These are phyloP conservation scores for Neltuma alba DNA, from an alignment of 306 rosid genomes.

Conservation along the genomic window DNA sequence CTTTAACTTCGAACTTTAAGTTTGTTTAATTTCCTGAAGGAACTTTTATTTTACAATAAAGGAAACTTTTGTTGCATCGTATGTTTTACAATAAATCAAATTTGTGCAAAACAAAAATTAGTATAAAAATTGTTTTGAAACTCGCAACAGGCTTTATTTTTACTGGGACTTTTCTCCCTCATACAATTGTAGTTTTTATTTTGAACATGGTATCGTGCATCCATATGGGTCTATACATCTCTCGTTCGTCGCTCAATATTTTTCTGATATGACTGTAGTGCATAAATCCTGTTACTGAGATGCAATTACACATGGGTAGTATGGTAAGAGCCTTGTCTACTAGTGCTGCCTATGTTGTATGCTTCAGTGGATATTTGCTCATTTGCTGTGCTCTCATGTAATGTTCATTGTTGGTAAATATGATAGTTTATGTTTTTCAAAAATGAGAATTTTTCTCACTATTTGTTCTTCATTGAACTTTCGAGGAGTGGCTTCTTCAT, in stretches of 20 bases:
- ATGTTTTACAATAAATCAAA: not conserved
- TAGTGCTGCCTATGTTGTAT: not conserved
- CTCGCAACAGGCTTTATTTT: constrained; percentile 16
- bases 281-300: constrained; percentile 9
- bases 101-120: constrained; percentile 1
- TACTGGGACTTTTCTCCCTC: constrained; percentile 18
- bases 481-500: constrained; percentile 32
- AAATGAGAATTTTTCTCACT: constrained; percentile 9
- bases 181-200: not conserved
- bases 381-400: constrained; percentile 1
- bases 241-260: constrained; percentile 7
- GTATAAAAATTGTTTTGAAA: not conserved
- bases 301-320: constrained; percentile 1
- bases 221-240: not conserved
- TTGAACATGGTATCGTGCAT: constrained; percentile 1
- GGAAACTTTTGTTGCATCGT: not conserved
- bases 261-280: constrained; percentile 18
- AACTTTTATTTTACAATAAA: not conserved
- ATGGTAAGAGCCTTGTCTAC: constrained; percentile 9
- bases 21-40: constrained; percentile 10
- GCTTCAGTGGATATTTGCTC: not conserved
- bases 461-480: constrained; percentile 30
- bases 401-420: constrained; percentile 14
- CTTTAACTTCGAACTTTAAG: constrained; percentile 31
- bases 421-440: constrained; percentile 18